Evolutionary conservation across 768 basidiomycete species (phyloP), one percentile per base, ranked within the genome.

Genomic region (Termitomyces titanicus): DNA sequence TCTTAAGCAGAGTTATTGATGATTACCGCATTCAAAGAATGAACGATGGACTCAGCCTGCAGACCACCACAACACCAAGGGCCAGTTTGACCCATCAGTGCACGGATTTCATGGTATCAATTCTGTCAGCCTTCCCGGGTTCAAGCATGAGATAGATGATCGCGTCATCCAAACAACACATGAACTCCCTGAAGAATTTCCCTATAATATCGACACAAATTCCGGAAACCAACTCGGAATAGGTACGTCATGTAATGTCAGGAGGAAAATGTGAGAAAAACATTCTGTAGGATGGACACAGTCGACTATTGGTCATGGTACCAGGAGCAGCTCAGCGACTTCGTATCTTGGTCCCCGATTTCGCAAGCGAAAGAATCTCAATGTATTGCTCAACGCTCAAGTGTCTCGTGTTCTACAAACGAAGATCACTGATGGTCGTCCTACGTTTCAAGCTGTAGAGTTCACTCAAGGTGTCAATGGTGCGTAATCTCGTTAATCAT

Each of bases 141-240:
- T 53, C 45, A 58, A 61, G 22, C 49, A 56, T 13, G 46, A 67
- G 5, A 67, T 72, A 18, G 72, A 76, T 54, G 52, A 54, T 2
- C 68, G 62, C 10, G 63, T 76, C n/a, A 59, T 77, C 9, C 53
- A 65, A 42, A 69, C 74, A 0, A 66, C 71, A 0, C 33, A 64
- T 25, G 65, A 78, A 48, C 63, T 76, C 4, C 56, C 63, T 1
- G 60, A 66, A 8, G 70, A 73, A 35, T 45, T 46, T 27, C 35
- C 35, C 13, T 47, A 27, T 29, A 52, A 43, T 8, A 38, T 50
- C 15, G 48, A 50, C 17, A 25, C 22, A n/a, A 50, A 50, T 29
- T 50, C 48, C 22, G 48, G 48, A 12, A 62, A 60, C 12, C 69
- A 70, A 0, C 53, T 77, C 13, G 79, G 79, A 3, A 51, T 78